These are phyloP conservation scores for Salvia rosmarinus DNA, from an alignment of 257 asterid species.

Conservation along the genomic window DNA sequence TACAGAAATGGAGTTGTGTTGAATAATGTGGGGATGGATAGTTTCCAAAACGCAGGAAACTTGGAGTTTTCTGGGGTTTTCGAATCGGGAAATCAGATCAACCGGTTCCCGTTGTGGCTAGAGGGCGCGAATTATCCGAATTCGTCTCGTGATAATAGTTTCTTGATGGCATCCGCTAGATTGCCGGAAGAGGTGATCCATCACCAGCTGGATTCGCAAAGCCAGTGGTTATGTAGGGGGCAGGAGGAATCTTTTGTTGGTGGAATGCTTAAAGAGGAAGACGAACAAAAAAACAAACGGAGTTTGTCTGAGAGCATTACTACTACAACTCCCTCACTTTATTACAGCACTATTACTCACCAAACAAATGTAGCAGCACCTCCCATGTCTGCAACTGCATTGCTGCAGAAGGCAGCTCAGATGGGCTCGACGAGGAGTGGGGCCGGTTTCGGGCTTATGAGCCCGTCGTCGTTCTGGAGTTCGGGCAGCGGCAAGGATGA, in stretches of 20 bases:
- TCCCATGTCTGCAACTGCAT: slow-evolving; percentile 71
- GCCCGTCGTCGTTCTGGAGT: slow-evolving; percentile 44
- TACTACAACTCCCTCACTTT: slow-evolving; percentile 35
- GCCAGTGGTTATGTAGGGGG: slow-evolving; percentile 12
- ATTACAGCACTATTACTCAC: slow-evolving; percentile 35
- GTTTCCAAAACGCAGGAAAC: not conserved
- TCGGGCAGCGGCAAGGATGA: not conserved
- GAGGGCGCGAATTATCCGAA: not conserved
- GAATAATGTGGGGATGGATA: not conserved
- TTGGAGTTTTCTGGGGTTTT: not conserved
- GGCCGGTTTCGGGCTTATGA: slow-evolving; percentile 56
- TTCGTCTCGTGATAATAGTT: not conserved
- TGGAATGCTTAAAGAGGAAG: slow-evolving; percentile 57
- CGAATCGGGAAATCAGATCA: not conserved
- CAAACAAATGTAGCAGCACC: slow-evolving; percentile 29
- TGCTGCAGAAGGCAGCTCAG: slow-evolving; percentile 71
- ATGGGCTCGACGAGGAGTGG: slow-evolving; percentile 61
- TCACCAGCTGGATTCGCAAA: not conserved
- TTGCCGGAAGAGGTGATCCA: not conserved
- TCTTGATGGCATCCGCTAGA: not conserved
- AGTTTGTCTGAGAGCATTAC: slow-evolving; percentile 35
- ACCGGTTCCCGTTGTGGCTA: slow-evolving; percentile 17
- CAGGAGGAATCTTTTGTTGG: slow-evolving; percentile 20
- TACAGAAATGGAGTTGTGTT: not conserved
- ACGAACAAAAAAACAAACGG: slow-evolving; percentile 55